phyloP scores from a whole-genome alignment of 768 basidiomycete genomes.

The Suillus placidus region DNA sequence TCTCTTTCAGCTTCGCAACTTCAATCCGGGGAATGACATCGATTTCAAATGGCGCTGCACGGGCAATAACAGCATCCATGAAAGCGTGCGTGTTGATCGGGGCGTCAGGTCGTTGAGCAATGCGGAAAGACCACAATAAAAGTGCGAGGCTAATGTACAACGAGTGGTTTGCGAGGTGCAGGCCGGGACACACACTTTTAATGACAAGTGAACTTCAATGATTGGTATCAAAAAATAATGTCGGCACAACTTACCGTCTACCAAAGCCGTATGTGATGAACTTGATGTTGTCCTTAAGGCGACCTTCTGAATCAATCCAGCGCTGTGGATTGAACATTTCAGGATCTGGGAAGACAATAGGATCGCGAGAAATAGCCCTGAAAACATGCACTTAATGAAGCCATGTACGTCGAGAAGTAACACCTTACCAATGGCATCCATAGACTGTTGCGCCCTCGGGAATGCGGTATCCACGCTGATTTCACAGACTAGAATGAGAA shows the following conservation, averaged over 20 bases:
- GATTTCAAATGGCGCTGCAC: background rate
- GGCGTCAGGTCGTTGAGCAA: background rate
- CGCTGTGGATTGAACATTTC: conserved; percentile 58
- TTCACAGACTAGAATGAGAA: background rate
- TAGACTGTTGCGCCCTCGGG: background rate
- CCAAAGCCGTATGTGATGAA: background rate
- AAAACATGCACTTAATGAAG: background rate
- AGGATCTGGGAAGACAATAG: conserved; percentile 50
- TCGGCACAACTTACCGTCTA: background rate
- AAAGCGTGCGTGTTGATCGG: background rate
- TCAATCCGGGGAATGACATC: conserved; percentile 13
- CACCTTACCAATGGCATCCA: background rate
- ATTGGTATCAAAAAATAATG: background rate
- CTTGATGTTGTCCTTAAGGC: background rate
- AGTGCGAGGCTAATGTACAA: conserved; percentile 64
- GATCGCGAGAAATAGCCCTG: conserved; percentile 5
- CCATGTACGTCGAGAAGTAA: background rate
- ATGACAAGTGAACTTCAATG: background rate
- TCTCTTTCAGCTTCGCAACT: conserved; percentile 15
- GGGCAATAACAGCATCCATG: background rate
- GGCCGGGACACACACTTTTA: conserved; percentile 59
- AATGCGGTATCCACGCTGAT: background rate
- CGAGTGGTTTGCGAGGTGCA: conserved; percentile 48
- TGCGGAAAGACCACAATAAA: conserved; percentile 48
- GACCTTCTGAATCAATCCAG: conserved; percentile 41